Percentiles rank a stretch among this genome's conserved stretches.
These are phyloP conservation scores for Lactifluus pinguis DNA, from an alignment of 768 basidiomycete genomes.

Conservation along the genomic window DNA sequence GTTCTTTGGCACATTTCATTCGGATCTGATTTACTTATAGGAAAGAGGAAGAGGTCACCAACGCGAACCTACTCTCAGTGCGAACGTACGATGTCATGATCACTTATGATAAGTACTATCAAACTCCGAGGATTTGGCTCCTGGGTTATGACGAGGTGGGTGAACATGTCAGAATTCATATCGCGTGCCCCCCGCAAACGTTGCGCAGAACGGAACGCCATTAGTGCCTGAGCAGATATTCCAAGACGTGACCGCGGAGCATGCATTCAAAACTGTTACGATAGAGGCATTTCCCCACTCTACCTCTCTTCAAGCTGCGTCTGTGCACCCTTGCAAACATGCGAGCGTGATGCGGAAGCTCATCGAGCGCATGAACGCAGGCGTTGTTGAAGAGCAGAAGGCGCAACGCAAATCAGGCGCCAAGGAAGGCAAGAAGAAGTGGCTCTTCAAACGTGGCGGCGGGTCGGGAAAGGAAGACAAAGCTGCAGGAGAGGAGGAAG, in stretches of 20 bases:
- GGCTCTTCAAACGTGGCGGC: slow-evolving; percentile 68
- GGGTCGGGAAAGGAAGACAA: slow-evolving; percentile 48
- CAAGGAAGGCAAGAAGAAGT: slow-evolving; percentile 61
- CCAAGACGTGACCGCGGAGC: slow-evolving; percentile 95
- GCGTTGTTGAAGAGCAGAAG: slow-evolving; percentile 75
- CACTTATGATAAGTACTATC: slow-evolving; percentile 99
- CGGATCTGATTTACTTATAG: slow-evolving; percentile 1
- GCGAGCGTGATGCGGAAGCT: slow-evolving; percentile 99
- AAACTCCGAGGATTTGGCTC: slow-evolving; percentile 96
- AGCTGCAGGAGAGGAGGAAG: slow-evolving; percentile 46
- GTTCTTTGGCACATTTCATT: background rate
- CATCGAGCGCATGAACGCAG: slow-evolving; percentile 95
- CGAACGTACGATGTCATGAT: slow-evolving; percentile 99
- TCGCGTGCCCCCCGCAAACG: background rate
- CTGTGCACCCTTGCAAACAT: slow-evolving; percentile 98
- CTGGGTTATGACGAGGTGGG: slow-evolving; percentile 93
- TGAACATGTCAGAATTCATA: background rate
- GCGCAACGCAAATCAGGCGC: slow-evolving; percentile 45
- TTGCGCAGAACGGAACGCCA: slow-evolving; percentile 69
- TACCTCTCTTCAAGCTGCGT: slow-evolving; percentile 73
- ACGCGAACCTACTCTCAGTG: slow-evolving; percentile 84
- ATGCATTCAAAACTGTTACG: slow-evolving; percentile 97
- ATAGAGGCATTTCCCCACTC: slow-evolving; percentile 98
- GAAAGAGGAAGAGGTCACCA: slow-evolving; percentile 58
- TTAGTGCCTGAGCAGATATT: slow-evolving; percentile 87